Evolutionary conservation across 2,329 filamentous ascomycete genomes (phyloP).

Genomic region (Niveomyces coronatus): DNA sequence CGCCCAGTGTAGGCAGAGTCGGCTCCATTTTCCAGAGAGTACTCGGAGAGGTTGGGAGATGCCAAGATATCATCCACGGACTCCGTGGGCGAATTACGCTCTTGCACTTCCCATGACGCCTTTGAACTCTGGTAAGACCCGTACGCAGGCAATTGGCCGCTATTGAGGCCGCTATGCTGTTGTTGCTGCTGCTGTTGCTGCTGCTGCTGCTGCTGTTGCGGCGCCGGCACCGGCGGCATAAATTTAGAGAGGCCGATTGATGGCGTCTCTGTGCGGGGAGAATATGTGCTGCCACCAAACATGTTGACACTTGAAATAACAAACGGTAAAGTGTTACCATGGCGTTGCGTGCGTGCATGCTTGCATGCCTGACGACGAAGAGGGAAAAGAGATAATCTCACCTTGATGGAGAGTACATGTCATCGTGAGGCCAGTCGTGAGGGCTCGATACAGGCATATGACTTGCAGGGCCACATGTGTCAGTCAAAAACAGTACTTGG

Average conservation of each 20-base stretch:
- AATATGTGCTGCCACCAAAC: conserved; percentile 7
- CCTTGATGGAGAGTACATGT: conserved; percentile 9
- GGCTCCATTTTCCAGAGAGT: conserved; percentile 43
- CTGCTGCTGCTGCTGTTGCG: no score
- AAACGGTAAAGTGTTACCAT: conserved; percentile 4
- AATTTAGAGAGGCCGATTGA: conserved; percentile 30
- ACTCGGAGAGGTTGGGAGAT: conserved; percentile 51
- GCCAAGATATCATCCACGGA: conserved; percentile 48
- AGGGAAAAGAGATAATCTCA: conserved; percentile 4
- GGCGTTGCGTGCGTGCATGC: neutral
- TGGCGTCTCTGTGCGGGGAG: conserved; percentile 27
- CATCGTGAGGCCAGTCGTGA: conserved; percentile 9
- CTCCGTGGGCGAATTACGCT: conserved; percentile 45
- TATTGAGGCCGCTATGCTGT: conserved; percentile 30
- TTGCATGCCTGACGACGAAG: neutral
- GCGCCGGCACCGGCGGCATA: conserved; percentile 30
- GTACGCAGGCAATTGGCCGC: conserved; percentile 18
- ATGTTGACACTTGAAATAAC: conserved; percentile 5
- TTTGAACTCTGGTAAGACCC: conserved; percentile 30
- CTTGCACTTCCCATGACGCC: conserved; percentile 38
- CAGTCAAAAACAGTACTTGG: neutral
- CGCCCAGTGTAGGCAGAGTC: conserved; percentile 27
- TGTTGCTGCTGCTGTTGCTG: no score
- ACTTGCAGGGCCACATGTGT: conserved; percentile 1
- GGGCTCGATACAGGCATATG: conserved; percentile 1